Evolutionary conservation across 169 alveolate genomes (phyloP), one percentile per base, ranked within the genome.

Genomic region (Plasmodium yoelii): DNA sequence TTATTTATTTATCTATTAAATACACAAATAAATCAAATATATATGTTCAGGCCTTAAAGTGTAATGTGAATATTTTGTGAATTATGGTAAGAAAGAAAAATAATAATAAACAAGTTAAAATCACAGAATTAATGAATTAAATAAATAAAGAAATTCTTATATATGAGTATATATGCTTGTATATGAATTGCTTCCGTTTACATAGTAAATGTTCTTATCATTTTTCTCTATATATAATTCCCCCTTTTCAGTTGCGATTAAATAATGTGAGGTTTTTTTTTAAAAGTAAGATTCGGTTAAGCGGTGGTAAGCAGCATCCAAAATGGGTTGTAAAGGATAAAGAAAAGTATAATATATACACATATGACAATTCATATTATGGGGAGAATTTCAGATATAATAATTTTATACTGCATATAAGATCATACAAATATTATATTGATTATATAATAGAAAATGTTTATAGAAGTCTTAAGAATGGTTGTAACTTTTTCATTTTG

Each of bases 361-460:
- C 90, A 10, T 82, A 82, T 82, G 90, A 82, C 47, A 82, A 67
- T 65, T 82, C 90, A 44, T 82, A 82, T 22, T 82, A 82, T 82
- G 90, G 90, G 10, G 90, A 82, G 56, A 82, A 82, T 47, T 82
- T 82, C 71, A 67, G 82, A 55, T 82, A 82, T 65, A 82, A 82
- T 61, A 82, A 82, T 49, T 82, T 82, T 56, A 39, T 82, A 56
- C 49, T 82, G 56, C 90, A 82, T 67, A 53, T 82, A 67, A 82
- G 90, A 82, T 82, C 90, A 67, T 82, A 82, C 64, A 82, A 82
- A 70, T 82, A 82, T 60, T 74, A 88, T 47, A 68, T 93, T 67
- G 94, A 93, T 56, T 72, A 77, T 34, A 88, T 91, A 34, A 55
- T 87, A 24, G 94, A 84, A 42, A 88, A 87, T 47, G 24, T 88